Evolutionary conservation across 257 asterid genomes (phyloP).

Genomic region (Solanum gandarillasii): DNA sequence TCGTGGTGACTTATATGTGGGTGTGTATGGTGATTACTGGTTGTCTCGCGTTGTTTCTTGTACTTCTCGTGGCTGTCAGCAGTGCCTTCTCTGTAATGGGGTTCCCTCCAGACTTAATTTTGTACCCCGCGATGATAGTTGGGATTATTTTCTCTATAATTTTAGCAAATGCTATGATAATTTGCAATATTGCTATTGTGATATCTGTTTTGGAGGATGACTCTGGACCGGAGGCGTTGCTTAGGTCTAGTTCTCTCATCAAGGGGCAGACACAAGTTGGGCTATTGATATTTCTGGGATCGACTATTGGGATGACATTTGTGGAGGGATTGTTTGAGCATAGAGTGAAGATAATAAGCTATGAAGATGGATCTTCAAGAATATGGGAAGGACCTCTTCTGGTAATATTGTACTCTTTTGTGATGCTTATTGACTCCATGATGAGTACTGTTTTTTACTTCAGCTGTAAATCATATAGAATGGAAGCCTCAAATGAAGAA

Average conservation of each 20-base stretch:
- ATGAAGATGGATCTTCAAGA: constrained; percentile 89
- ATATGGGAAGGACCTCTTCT: constrained; percentile 96
- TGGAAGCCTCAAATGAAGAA: constrained; percentile 51
- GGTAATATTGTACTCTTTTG: constrained; percentile 73
- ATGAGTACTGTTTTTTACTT: constrained; percentile 88
- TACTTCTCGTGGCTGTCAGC: constrained; percentile 42
- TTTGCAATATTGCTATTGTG: constrained; percentile 71
- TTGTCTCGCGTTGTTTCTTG: constrained; percentile 49
- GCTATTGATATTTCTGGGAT: constrained; percentile 72
- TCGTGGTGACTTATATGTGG: constrained; percentile 62
- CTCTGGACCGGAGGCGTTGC: constrained; percentile 68
- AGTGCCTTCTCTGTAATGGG: constrained; percentile 54
- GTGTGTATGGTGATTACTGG: constrained; percentile 48
- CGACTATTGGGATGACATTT: constrained; percentile 79
- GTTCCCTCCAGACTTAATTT: constrained; percentile 57
- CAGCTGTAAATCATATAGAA: constrained; percentile 76
- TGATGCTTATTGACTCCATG: constrained; percentile 78
- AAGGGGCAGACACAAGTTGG: constrained; percentile 92
- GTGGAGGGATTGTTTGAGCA: constrained; percentile 93
- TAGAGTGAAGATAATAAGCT: constrained; percentile 79
- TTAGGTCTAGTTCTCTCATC: constrained; percentile 64
- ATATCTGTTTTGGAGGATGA: constrained; percentile 86
- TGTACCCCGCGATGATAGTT: constrained; percentile 74
- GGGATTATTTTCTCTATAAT: constrained; percentile 61
- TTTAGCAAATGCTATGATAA: constrained; percentile 63